Evolutionary conservation across 208 protist species (phyloP).

Genomic region (Trypanosoma avium): DNA sequence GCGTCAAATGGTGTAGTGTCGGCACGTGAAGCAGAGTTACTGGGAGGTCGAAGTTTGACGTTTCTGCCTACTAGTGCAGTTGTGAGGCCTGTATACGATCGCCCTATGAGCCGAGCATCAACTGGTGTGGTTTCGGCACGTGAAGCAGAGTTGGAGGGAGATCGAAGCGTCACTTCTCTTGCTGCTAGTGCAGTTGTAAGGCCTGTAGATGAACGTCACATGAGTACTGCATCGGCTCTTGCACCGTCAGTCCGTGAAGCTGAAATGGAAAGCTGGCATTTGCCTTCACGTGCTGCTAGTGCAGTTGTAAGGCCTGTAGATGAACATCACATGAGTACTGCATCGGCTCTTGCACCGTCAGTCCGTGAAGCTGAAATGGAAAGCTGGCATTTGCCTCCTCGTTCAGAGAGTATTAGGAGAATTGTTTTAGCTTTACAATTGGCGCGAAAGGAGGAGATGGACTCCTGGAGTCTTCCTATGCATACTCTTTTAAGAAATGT

Average conservation of each 20-base stretch:
- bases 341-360: background rate
- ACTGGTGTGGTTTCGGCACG: background rate
- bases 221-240: background rate
- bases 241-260: background rate
- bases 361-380: background rate
- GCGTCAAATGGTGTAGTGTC: too few relatives aligned
- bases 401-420: background rate
- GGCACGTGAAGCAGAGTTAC: background rate
- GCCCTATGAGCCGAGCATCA: background rate
- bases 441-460: background rate
- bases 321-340: background rate
- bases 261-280: background rate
- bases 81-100: background rate
- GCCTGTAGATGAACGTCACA: background rate
- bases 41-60: background rate
- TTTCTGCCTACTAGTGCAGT: background rate
- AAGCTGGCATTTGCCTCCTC: background rate
- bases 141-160: background rate
- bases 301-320: background rate
- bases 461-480: too few relatives aligned
- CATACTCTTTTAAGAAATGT: too few relatives aligned
- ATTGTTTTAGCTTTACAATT: background rate
- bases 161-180: background rate
- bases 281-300: too few relatives aligned
- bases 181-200: background rate